Evolutionary conservation across 2,329 filamentous ascomycete species (phyloP).

Genomic region (Colletotrichum sp.): DNA sequence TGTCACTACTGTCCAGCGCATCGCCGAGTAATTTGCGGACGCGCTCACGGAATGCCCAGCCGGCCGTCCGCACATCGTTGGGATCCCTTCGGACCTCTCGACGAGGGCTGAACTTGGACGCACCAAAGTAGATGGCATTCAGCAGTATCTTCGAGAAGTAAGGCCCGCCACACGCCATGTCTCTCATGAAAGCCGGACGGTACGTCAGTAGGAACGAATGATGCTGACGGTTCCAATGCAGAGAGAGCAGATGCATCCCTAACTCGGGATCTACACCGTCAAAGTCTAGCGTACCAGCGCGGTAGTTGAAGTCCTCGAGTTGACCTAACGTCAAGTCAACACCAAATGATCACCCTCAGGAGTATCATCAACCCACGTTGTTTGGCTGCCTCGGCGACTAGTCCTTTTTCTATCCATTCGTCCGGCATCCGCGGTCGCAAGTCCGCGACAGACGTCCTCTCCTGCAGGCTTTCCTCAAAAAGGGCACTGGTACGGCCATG

Average conservation of each 20-base stretch:
- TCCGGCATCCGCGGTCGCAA: conserved; percentile 31
- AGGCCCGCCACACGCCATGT: conserved; percentile 57
- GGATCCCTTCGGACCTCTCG: conserved; percentile 48
- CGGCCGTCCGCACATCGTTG: conserved; percentile 50
- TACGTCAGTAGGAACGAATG: conserved; percentile 53
- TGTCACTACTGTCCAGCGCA: conserved; percentile 50
- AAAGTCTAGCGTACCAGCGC: conserved; percentile 54
- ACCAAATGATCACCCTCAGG: neutral
- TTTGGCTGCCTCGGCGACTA: conserved; percentile 51
- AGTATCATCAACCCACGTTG: conserved; percentile 35
- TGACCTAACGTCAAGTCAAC: conserved; percentile 35
- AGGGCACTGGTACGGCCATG: conserved; percentile 54
- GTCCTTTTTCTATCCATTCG: conserved; percentile 46
- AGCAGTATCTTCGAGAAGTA: conserved; percentile 63
- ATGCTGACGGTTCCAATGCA: conserved; percentile 61
- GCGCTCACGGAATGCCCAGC: conserved; percentile 51
- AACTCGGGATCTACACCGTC: conserved; percentile 58
- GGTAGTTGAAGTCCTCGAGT: conserved; percentile 52
- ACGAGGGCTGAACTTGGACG: conserved; percentile 50
- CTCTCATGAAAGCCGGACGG: conserved; percentile 56
- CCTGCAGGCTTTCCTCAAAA: conserved; percentile 43
- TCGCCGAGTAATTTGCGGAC: conserved; percentile 50
- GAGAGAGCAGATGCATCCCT: conserved; percentile 53
- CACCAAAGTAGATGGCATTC: conserved; percentile 56
- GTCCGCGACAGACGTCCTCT: conserved; percentile 19